Evolutionary conservation across 768 basidiomycete species (phyloP), one percentile per base, ranked within the genome.

Genomic region (Pseudohyphozyma bogoriensis): DNA sequence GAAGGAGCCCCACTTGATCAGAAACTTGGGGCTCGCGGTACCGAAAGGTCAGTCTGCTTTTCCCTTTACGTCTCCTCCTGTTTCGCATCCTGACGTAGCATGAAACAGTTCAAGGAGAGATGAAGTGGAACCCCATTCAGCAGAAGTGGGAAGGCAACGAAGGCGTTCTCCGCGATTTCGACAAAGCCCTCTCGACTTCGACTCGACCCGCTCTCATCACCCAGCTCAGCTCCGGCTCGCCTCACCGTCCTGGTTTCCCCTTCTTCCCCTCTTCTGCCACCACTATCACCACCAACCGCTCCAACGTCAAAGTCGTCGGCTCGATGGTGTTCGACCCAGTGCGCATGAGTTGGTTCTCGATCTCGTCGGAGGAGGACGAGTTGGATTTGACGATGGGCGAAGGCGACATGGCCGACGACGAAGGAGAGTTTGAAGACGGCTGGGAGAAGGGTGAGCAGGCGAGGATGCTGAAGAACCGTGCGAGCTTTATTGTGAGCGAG

Each of bases 131-230:
- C 74, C 92, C 93, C 42, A 77, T 75, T 22, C 83, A 83, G 3
- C 81, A 87, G 20, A 85, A 89, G 37, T 99, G 93, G 93, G 93
- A 99, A 78, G 93, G 93, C 55, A 97, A 99, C 73, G 93, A 99
- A 65, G 84, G 86, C 60, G 82, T 83, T 20, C 79, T 96, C 33
- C 84, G 86, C 59, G 91, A 90, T 57, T 99, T 97, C 72, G 93
- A 97, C 53, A 76, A 76, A 22, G 84, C 81, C 20, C 80, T 87
- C 50, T 83, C 84, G 50, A 84, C 85, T 16, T 89, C 90, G 5
- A 85, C 85, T 18, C 85, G 93, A 31, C 93, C 93, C 10, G 93
- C 93, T 20, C 82, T 99, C 56, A 99, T 99, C 71, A 90, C 92
- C 0, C 91, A 87, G 1, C 87, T 88, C 44, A 87, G 87, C 28